Conservation (phyloP, 192 early-diverging fungal species). For the Funneliformis mosseae region DNA sequence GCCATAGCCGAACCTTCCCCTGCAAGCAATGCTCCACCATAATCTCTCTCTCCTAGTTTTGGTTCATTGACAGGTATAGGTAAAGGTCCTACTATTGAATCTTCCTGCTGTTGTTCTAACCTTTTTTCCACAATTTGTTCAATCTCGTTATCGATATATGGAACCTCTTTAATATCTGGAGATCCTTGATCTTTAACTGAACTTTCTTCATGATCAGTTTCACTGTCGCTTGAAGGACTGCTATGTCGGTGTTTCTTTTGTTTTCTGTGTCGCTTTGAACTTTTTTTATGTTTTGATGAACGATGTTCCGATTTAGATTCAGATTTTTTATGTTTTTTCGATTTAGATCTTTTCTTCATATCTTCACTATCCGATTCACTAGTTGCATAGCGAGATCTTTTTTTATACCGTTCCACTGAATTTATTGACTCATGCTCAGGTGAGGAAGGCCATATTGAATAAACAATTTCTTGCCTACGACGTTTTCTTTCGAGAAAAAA, state of each 20-base stretch:
- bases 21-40: constrained; percentile 80
- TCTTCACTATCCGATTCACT: not conserved
- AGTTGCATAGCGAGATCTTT: not conserved
- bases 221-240: not conserved
- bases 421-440: not conserved
- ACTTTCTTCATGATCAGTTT: not conserved
- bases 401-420: not conserved
- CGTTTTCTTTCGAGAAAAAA: not conserved
- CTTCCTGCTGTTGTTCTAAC: not conserved
- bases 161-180: not conserved
- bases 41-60: constrained; percentile 34
- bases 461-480: not conserved
- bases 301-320: not conserved
- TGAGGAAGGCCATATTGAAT: not conserved
- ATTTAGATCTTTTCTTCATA: not conserved
- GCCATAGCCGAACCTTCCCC: constrained; percentile 94
- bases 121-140: not conserved
- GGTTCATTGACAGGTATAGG: not conserved
- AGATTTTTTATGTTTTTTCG: not conserved
- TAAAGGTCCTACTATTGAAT: not conserved
- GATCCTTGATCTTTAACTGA: not conserved
- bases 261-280: not conserved
- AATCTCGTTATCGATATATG: not conserved
- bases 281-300: not conserved
- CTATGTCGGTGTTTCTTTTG: not conserved